phyloP scores from a whole-genome alignment of 495 filamentous ascomycete species.

The Talaromyces trachyspermus region DNA sequence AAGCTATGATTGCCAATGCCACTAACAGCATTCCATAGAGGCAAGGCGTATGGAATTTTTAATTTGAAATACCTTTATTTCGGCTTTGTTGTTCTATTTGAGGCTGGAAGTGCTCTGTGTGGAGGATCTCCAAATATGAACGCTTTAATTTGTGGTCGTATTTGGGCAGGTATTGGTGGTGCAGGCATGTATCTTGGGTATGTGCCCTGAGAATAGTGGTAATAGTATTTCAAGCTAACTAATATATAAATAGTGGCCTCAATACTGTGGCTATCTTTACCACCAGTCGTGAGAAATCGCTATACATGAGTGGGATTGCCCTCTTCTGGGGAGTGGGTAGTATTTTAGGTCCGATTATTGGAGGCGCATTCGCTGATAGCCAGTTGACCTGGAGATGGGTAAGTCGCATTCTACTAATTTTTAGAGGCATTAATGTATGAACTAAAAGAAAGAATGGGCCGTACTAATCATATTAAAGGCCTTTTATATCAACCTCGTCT shows the following conservation, averaged over 20 bases:
- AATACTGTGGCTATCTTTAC: slow-evolving; percentile 39
- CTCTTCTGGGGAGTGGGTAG: slow-evolving; percentile 36
- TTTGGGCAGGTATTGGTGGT: slow-evolving; percentile 33
- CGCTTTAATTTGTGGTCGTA: slow-evolving; percentile 26
- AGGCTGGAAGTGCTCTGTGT: slow-evolving; percentile 24
- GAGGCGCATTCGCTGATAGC: slow-evolving; percentile 43
- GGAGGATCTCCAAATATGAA: slow-evolving; percentile 25
- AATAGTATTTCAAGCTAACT: slow-evolving; percentile 16
- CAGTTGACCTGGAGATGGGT: slow-evolving; percentile 48
- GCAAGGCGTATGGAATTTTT: slow-evolving; percentile 13
- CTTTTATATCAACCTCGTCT: slow-evolving; percentile 60
- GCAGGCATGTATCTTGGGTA: slow-evolving; percentile 44
- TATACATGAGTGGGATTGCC: slow-evolving; percentile 34
- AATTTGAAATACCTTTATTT: slow-evolving; percentile 25
- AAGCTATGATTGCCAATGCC: slow-evolving; percentile 1
- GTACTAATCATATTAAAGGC: slow-evolving; percentile 31
- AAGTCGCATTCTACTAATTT: slow-evolving; percentile 27
- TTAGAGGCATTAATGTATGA: slow-evolving; percentile 31
- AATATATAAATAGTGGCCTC: slow-evolving; percentile 12
- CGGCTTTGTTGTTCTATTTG: slow-evolving; percentile 21
- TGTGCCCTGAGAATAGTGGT: slow-evolving; percentile 9
- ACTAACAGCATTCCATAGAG: neutral
- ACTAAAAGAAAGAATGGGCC: too few species aligned
- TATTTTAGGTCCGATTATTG: slow-evolving; percentile 43
- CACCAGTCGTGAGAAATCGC: slow-evolving; percentile 30